Base-by-base conservation (phyloP, 108 stramenopile genomes). In the Cylindrotheca closterium region DNA sequence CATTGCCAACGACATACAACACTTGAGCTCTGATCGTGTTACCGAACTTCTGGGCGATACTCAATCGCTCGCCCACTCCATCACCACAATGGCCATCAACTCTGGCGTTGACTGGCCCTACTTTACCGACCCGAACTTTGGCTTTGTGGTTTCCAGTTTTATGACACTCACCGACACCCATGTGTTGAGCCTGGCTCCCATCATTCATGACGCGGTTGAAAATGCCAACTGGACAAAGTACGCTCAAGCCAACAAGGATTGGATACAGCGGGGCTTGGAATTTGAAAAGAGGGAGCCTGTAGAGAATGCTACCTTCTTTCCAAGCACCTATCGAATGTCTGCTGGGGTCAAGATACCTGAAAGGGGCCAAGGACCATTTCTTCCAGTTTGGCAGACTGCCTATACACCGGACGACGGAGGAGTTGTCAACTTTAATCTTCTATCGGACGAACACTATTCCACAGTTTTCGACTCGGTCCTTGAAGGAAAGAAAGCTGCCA, bases 381-480 rank as follows among this genome's bases (percentile, higher is more conserved):
- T 79, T 18, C 81, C 81, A 0, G 81, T 82, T 15, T 82, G 81
- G 81, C 81, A 82, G 29, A 79, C 79, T 25, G 48, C 69, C 12
- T 71, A 68, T 28, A 77, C 77, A 19, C 63, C 42, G 25, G 67
- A 52, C 1, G 78, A 84, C 65, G 47, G 65, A 30, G 47, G 51
- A 19, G 78, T 73, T 2, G 78, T 82, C 54, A 82, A 79, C 78
- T 82, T 69, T 50, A 82, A 82, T 63, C 63, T 82, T 26, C 71
- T 79, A 33, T 65, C 65, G 17, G 78, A 79, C 22, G 24, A 34
- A 10, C 53, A 77, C 55, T 52, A 70, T 10, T 42, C 52, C 42
- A 45, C 48, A 37, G 71, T 78, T 12, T 60, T 82, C 50, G 78
- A 79, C 64, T 65, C 37, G 3, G 23, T 29, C 19, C n/a, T 19